Percentiles rank a stretch among this genome's conserved stretches.
phyloP scores from a whole-genome alignment of 331 rosid genomes.

The Malus hybrid region DNA sequence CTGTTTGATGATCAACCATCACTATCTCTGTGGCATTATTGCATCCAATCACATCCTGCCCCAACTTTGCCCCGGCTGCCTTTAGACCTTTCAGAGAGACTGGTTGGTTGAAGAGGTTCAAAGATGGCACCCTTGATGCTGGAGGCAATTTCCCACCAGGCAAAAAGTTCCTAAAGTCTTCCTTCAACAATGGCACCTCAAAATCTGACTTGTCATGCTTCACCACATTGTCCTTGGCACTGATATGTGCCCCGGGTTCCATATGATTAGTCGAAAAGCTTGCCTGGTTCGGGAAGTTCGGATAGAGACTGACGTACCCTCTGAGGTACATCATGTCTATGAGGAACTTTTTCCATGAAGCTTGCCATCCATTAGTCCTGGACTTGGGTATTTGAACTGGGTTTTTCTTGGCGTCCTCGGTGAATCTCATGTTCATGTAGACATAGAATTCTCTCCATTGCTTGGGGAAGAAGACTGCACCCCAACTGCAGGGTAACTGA shows the following conservation, averaged over 20 bases:
- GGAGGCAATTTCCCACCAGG: slow-evolving; percentile 77
- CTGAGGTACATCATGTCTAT: slow-evolving; percentile 98
- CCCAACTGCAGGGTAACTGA: slow-evolving; percentile 97
- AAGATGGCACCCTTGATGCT: slow-evolving; percentile 67
- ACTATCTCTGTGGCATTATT: slow-evolving; percentile 70
- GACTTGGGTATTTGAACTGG: slow-evolving; percentile 95
- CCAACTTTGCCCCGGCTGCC: slow-evolving; percentile 87
- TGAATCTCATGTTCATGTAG: slow-evolving; percentile 88
- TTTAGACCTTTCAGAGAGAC: slow-evolving; percentile 82
- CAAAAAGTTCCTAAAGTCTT: slow-evolving; percentile 49
- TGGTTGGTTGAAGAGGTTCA: slow-evolving; percentile 78
- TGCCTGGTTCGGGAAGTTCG: slow-evolving; percentile 88
- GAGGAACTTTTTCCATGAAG: slow-evolving; percentile 96
- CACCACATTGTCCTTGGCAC: slow-evolving; percentile 80
- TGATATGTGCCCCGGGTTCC: slow-evolving; percentile 99
- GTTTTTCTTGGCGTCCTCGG: slow-evolving; percentile 72
- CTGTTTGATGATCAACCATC: slow-evolving; percentile 59
- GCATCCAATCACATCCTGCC: slow-evolving; percentile 82
- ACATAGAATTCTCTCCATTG: slow-evolving; percentile 98
- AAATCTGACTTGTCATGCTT: slow-evolving; percentile 75
- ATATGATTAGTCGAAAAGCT: slow-evolving; percentile 96
- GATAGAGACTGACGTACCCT: slow-evolving; percentile 91
- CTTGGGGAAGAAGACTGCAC: slow-evolving; percentile 96
- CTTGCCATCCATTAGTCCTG: slow-evolving; percentile 98
- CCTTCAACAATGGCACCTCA: slow-evolving; percentile 81